phyloP scores from a whole-genome alignment of 768 basidiomycete species.

The Aureoboletus auriporus region DNA sequence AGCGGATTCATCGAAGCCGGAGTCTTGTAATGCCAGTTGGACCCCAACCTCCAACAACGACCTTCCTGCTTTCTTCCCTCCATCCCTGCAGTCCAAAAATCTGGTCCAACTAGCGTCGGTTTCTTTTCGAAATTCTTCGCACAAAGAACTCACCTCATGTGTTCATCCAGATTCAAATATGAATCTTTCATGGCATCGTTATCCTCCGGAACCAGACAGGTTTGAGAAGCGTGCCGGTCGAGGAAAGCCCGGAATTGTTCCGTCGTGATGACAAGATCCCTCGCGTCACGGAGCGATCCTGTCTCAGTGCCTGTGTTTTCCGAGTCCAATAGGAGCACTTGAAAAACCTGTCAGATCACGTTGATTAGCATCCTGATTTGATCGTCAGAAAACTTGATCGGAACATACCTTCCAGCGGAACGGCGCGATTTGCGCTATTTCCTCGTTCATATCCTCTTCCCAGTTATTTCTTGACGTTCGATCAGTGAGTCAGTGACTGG shows the following conservation, averaged over 20 bases:
- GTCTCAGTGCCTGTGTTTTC: conserved; percentile 33
- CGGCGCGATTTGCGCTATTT: conserved; percentile 30
- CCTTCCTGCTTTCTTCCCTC: conserved; percentile 27
- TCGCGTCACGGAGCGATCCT: conserved; percentile 32
- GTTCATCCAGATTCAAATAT: conserved; percentile 36
- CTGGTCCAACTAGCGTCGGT: conserved; percentile 7
- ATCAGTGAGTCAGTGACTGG: neutral
- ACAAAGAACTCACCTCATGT: conserved; percentile 30
- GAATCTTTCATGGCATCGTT: conserved; percentile 39
- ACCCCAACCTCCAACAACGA: conserved; percentile 33
- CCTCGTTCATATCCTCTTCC: conserved; percentile 39
- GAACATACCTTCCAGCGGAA: conserved; percentile 37
- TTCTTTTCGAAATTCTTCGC: neutral
- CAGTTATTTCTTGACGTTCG: conserved; percentile 30
- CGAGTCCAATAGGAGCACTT: conserved; percentile 33
- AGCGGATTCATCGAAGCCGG: conserved; percentile 31
- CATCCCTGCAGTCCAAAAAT: conserved; percentile 34
- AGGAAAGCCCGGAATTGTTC: conserved; percentile 36
- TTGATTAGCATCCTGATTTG: conserved; percentile 4
- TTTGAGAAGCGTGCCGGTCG: conserved; percentile 29
- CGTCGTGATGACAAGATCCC: conserved; percentile 30
- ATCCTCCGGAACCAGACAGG: conserved; percentile 34
- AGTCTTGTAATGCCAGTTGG: conserved; percentile 28
- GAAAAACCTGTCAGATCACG: conserved; percentile 27
- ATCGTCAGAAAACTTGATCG: neutral